Base-by-base conservation (phyloP, 257 asterid genomes). In the Mentha longifolia region DNA sequence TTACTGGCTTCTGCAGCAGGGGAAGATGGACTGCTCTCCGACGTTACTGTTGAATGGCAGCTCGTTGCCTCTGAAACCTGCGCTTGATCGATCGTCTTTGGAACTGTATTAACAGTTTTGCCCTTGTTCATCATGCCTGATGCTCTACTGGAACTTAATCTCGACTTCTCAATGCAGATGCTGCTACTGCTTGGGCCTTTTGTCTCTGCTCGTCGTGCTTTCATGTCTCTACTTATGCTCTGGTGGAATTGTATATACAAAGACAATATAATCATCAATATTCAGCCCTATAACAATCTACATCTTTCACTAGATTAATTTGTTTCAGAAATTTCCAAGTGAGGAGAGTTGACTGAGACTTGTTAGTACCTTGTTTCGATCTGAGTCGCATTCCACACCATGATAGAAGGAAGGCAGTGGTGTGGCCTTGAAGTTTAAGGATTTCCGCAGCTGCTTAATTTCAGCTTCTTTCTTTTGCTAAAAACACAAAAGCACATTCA, bases 361-460 rank as follows among this genome's bases (percentile, higher is more conserved):
- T 39, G 65, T 57, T 65, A 62, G 28, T 80, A 88, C 93, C 92
- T 83, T 86, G 79, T 45, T 81, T 77, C 41, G 68, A 49, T 82
- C 81, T 2, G 83, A 58, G n/a, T 74, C 84, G 7, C 52, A 79
- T 45, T 55, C 58, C 50, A 76, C 77, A 78, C 78, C 85, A 50
- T 39, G 76, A 68, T 83, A 87, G 71, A 87, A 91, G 1, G 95
- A 79, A 67, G 95, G 95, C 81, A 91, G 72, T 25, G 97, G 97
- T 15, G 82, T 83, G 46, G 96, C 97, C 81, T 87, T 91, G 67
- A 91, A 91, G 70, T 80, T 89, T 47, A 85, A 85, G 87, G 79
- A 80, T 76, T 74, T 85, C 45, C 90, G 56, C 12, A 89, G 65
- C 85, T 83, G 85, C 72, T 89, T 87, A 19, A 82, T 71, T 64